Evolutionary conservation across 2,329 filamentous ascomycete genomes (phyloP), one percentile per base, ranked within the genome.

Genomic region (Phaeophleospora eucalypticola): DNA sequence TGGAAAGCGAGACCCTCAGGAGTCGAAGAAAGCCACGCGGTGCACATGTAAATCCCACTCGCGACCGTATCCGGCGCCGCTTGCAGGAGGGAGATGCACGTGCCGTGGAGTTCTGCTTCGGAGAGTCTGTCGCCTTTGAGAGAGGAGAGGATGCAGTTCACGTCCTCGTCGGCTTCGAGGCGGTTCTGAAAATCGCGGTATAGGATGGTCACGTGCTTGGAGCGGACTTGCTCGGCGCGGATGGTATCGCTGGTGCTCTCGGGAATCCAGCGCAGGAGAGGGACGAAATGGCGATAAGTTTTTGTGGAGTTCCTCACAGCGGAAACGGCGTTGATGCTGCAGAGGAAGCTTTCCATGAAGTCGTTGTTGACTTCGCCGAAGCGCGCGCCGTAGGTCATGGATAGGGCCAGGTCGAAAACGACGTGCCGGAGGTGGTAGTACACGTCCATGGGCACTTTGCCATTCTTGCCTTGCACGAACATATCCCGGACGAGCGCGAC

Each of bases 91-190:
- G 45, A 47, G 1, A 47, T 14, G 29, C 45, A 47, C 3, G 39
- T 47, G n/a, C 45, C 39, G 24, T 47, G 45, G 15, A 47, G 35
- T 36, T 47, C 45, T 12, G 36, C 45, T 14, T 47, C 45, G 8
- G 38, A 36, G n/a, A 47, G 39, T 21, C 38, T 47, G 39, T 47
- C 45, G 19, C 42, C 27, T 9, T 19, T 39, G 3, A 47, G 45
- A 2, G 45, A 35, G 17, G 35, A 35, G 12, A 47, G 38, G 14
- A 47, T 43, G 20, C 45, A 47, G 14, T 47, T 39, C n/a, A 47
- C 39, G 3, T 18, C 33, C 20, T 47, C 45, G 20, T 34, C 45
- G 2, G 38, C 39, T 15, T 32, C 45, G 2, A 47, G 33, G 17
- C 45, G 32, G 14, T 36, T 16, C 10, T 19, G 14, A 17, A 41